Evolutionary conservation across 2,329 filamentous ascomycete species (phyloP), one percentile per base, ranked within the genome.

Genomic region (Macrophomina tecta): DNA sequence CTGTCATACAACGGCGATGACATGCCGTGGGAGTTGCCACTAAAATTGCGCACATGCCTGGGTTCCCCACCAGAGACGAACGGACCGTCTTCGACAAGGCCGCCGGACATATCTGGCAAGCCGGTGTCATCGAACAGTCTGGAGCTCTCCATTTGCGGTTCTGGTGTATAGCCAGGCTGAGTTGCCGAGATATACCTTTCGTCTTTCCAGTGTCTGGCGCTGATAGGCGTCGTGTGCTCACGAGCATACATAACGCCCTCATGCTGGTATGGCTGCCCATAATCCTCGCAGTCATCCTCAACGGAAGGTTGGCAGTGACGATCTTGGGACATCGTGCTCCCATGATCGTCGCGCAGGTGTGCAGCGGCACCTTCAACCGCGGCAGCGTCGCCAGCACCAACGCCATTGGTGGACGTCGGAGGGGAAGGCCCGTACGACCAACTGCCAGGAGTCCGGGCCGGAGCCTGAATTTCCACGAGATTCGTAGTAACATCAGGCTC

Each of bases 11-110:
- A 84, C 2, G 94, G 94, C 36, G 93, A 95, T 3, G 85, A 86
- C 86, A 97, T 93, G 53, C 94, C 94, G 74, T 97, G 93, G 7
- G 94, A 97, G 82, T 97, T 90, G 60, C 92, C 94, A 75, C 93
- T 97, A 55, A 94, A 82, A 72, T 95, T 89, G 60, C 92, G 88
- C 42, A 79, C 74, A 70, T 90, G 88, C 52, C 72, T 70, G 64
- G 66, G 82, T 81, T 67, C 82, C 76, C 55, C 85, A 79, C 32
- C 71, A 9, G 81, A 80, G 68, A 87, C 87, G 74, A 93, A 93
- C 0, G 90, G 87, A 76, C 95, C 91, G 28, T 85, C 84, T 9
- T 74, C 79, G 65, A 75, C n/a, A 65, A 78, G 71, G 53, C 74
- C 81, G 68, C 85, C 83, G 38, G 84, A 76, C 52, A 87, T 85